phyloP scores from a whole-genome alignment of 2,329 filamentous ascomycete genomes.

The Fusarium burgessii region DNA sequence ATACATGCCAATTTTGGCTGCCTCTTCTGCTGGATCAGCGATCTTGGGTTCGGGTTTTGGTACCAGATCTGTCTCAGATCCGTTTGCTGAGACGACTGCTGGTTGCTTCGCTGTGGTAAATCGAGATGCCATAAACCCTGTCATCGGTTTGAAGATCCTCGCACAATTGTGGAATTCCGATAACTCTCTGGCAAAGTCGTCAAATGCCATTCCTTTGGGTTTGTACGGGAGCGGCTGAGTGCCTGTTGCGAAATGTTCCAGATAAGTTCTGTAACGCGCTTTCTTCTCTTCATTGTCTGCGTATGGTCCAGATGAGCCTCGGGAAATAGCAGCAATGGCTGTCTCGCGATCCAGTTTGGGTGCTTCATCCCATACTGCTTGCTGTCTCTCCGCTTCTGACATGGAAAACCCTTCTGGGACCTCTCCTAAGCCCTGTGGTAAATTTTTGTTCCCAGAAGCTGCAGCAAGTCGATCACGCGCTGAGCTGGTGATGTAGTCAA shows the following conservation, averaged over 20 bases:
- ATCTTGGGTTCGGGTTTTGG: slow-evolving; percentile 51
- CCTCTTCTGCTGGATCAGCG: slow-evolving; percentile 82
- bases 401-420: slow-evolving; percentile 73
- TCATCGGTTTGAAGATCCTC: slow-evolving; percentile 88
- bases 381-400: slow-evolving; percentile 71
- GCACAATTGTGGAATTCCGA: slow-evolving; percentile 76
- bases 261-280: slow-evolving; percentile 81
- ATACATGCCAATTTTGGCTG: slow-evolving; percentile 92
- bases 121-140: slow-evolving; percentile 90
- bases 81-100: slow-evolving; percentile 45
- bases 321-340: slow-evolving; percentile 75
- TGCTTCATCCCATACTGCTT: slow-evolving; percentile 68
- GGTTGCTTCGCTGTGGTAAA: slow-evolving; percentile 80
- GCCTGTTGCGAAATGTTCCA: slow-evolving; percentile 75
- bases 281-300: slow-evolving; percentile 84
- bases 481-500: slow-evolving; percentile 87
- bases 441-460: slow-evolving; percentile 78
- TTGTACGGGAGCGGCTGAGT: slow-evolving; percentile 63
- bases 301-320: slow-evolving; percentile 79
- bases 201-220: slow-evolving; percentile 60
- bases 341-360: slow-evolving; percentile 75
- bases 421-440: slow-evolving; percentile 84
- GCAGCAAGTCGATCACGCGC: slow-evolving; percentile 81
- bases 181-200: slow-evolving; percentile 85
- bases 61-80: slow-evolving; percentile 40